phyloP scores from a whole-genome alignment of 192 early-diverging fungal species.

The Coemansia sp. region DNA sequence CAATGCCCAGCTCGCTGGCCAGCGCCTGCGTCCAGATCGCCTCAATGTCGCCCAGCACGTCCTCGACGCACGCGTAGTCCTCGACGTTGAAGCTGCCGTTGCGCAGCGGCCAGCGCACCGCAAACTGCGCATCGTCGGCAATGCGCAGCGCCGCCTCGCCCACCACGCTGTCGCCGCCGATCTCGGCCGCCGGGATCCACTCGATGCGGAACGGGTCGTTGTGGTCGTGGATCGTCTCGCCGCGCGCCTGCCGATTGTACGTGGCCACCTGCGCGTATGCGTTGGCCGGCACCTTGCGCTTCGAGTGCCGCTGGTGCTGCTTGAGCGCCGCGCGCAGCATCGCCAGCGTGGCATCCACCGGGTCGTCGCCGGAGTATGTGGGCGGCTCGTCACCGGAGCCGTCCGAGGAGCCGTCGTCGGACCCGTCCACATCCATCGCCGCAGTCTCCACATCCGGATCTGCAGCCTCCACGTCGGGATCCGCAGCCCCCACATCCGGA shows the following conservation, averaged over 20 bases:
- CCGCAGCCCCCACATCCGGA: background rate
- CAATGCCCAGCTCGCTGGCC: slow-evolving; percentile 64
- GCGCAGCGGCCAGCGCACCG: slow-evolving; percentile 70
- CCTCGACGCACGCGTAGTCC: slow-evolving; percentile 66
- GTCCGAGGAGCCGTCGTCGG: slow-evolving; percentile 1
- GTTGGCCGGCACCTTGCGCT: slow-evolving; percentile 72
- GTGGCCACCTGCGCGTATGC: slow-evolving; percentile 66
- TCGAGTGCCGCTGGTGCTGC: slow-evolving; percentile 73
- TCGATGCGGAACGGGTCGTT: slow-evolving; percentile 91
- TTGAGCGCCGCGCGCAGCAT: slow-evolving; percentile 68
- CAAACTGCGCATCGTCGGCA: slow-evolving; percentile 26
- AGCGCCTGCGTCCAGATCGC: slow-evolving; percentile 75
- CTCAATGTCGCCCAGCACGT: slow-evolving; percentile 70
- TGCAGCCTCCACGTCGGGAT: too few species aligned
- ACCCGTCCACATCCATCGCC: slow-evolving; percentile 7
- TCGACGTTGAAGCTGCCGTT: slow-evolving; percentile 71
- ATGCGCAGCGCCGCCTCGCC: slow-evolving; percentile 36
- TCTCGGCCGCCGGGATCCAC: slow-evolving; percentile 59
- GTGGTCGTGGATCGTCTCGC: slow-evolving; percentile 75
- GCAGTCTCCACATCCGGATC: background rate
- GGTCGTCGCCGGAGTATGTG: background rate
- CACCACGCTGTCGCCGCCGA: slow-evolving; percentile 46
- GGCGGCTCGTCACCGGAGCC: slow-evolving; percentile 1
- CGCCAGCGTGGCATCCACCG: slow-evolving; percentile 22
- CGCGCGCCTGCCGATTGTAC: slow-evolving; percentile 63